These are phyloP conservation scores for Fusarium sp. DNA, from an alignment of 2,329 filamentous ascomycete species.

Conservation along the genomic window DNA sequence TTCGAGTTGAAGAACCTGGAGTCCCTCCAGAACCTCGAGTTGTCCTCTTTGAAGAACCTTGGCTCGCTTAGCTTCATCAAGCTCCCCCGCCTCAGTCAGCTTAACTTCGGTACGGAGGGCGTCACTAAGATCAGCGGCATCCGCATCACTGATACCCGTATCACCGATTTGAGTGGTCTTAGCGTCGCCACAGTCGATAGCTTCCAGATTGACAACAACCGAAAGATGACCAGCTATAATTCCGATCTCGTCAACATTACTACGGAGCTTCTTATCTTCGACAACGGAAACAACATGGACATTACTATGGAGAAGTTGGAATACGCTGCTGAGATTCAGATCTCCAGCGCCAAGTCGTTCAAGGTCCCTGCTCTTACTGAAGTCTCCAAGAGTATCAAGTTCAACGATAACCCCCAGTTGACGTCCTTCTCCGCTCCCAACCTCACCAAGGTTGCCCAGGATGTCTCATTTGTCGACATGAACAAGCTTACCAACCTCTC, in stretches of 20 bases:
- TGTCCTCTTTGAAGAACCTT: constrained; percentile 77
- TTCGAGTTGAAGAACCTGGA: constrained; percentile 81
- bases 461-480: constrained; percentile 76
- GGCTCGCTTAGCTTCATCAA: constrained; percentile 80
- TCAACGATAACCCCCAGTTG: constrained; percentile 84
- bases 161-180: constrained; percentile 85
- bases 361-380: constrained; percentile 79
- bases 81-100: constrained; percentile 72
- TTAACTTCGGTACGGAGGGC: constrained; percentile 66
- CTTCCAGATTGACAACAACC: constrained; percentile 94
- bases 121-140: constrained; percentile 79
- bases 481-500: constrained; percentile 79
- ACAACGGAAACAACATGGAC: constrained; percentile 82
- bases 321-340: constrained; percentile 66
- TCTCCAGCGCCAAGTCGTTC: constrained; percentile 84
- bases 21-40: constrained; percentile 76
- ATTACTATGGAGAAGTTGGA: constrained; percentile 84
- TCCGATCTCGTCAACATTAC: constrained; percentile 85
- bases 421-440: constrained; percentile 75
- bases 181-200: constrained; percentile 80
- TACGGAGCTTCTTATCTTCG: constrained; percentile 78
- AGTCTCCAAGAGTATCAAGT: constrained; percentile 85
- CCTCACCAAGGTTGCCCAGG: constrained; percentile 74
- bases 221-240: constrained; percentile 80
- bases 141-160: constrained; percentile 87